phyloP scores from a whole-genome alignment of 2,329 filamentous ascomycete genomes.

The Phialocephala subalpina region DNA sequence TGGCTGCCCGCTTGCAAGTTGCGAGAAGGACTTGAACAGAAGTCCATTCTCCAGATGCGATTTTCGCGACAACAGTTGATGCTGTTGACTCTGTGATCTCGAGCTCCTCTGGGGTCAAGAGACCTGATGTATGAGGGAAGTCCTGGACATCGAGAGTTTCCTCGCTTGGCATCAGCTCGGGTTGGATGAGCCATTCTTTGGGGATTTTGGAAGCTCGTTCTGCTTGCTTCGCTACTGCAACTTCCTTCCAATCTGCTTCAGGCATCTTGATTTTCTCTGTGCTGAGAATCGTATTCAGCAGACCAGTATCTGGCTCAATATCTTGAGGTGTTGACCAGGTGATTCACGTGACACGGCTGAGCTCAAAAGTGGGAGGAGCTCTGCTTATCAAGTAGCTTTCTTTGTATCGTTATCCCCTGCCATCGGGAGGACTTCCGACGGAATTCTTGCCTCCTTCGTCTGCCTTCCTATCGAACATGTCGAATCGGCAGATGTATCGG shows the following conservation, averaged over 20 bases:
- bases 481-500: background rate
- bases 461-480: background rate
- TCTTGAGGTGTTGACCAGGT: background rate
- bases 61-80: slow-evolving; percentile 19
- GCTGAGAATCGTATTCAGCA: too few species aligned
- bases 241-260: slow-evolving; percentile 7
- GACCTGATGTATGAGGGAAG: slow-evolving; percentile 10
- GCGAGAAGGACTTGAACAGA: slow-evolving; percentile 56
- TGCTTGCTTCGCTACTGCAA: slow-evolving; percentile 9
- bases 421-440: slow-evolving; percentile 10
- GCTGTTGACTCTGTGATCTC: slow-evolving; percentile 28
- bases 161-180: background rate
- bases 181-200: slow-evolving; percentile 4
- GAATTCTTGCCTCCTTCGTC: background rate
- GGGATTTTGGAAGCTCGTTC: slow-evolving; percentile 11
- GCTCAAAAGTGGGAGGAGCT: slow-evolving; percentile 9
- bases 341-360: background rate
- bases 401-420: background rate
- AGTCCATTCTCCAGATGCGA: slow-evolving; percentile 30
- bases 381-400: slow-evolving; percentile 8
- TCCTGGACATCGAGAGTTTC: slow-evolving; percentile 7
- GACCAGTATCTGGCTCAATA: background rate
- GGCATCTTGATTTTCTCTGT: background rate
- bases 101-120: slow-evolving; percentile 26
- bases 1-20: slow-evolving; percentile 54